Conservation (phyloP, 2,329 filamentous ascomycete species). For the Trichothecium roseum region DNA sequence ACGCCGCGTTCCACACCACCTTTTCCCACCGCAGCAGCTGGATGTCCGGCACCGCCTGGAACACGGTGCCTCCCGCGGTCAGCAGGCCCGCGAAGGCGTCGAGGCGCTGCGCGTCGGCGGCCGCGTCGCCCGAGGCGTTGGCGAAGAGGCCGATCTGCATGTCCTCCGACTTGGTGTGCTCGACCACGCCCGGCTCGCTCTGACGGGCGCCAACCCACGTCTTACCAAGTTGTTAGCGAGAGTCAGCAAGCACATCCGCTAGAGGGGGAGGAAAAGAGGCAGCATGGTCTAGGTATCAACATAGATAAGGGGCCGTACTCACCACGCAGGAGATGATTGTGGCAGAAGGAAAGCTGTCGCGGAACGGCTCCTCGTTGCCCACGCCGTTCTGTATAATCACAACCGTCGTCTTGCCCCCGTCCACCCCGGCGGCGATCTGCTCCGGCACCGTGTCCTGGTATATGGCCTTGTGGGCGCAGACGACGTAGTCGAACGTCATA, state of each 20-base stretch:
- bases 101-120: slow-evolving; percentile 25
- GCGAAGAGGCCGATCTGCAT: slow-evolving; percentile 44
- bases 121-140: slow-evolving; percentile 18
- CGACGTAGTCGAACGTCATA: slow-evolving; percentile 44
- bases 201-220: slow-evolving; percentile 45
- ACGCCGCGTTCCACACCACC: slow-evolving; percentile 48
- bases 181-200: slow-evolving; percentile 33
- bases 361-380: slow-evolving; percentile 57
- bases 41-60: slow-evolving; percentile 40
- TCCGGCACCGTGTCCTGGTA: slow-evolving; percentile 54
- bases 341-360: slow-evolving; percentile 46
- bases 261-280: background rate
- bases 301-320: too few species aligned
- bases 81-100: slow-evolving; percentile 29
- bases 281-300: background rate
- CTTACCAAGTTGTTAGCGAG: too few species aligned
- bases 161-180: slow-evolving; percentile 41
- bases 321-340: slow-evolving; percentile 48
- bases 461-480: slow-evolving; percentile 62
- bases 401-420: slow-evolving; percentile 37
- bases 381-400: slow-evolving; percentile 63
- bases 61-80: slow-evolving; percentile 28
- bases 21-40: slow-evolving; percentile 50
- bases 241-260: background rate
- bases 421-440: slow-evolving; percentile 50